Conservation (phyloP, 2,329 filamentous ascomycete species). For the Phialophora expanda region DNA sequence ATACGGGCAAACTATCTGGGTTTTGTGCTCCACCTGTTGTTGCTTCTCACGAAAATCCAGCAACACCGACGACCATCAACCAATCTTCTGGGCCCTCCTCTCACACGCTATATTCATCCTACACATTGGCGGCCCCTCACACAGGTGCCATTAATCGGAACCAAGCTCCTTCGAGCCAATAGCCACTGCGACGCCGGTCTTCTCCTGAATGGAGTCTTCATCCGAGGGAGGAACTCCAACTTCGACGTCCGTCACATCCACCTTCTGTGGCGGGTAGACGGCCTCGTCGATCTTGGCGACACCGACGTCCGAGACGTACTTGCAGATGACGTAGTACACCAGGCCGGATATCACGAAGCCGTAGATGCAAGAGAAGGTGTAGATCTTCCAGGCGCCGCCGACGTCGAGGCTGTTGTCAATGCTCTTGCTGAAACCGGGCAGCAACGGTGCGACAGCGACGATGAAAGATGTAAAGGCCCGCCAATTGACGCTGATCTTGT, state of each 20-base stretch:
- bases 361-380: slow-evolving; percentile 52
- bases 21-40: slow-evolving; percentile 2
- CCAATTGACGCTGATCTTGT: slow-evolving; percentile 47
- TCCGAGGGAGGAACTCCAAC: slow-evolving; percentile 26
- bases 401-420: slow-evolving; percentile 47
- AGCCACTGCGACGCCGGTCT: slow-evolving; percentile 25
- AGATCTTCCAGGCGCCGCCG: slow-evolving; percentile 49
- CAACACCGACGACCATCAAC: neutral
- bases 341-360: slow-evolving; percentile 47
- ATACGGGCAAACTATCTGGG: slow-evolving; percentile 13
- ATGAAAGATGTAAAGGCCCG: slow-evolving; percentile 44
- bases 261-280: slow-evolving; percentile 46
- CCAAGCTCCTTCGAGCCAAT: slow-evolving; percentile 28
- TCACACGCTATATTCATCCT: neutral
- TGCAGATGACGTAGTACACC: slow-evolving; percentile 49
- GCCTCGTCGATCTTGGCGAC: slow-evolving; percentile 45
- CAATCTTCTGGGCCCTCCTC: neutral
- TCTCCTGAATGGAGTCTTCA: slow-evolving; percentile 26
- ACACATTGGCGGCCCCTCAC: neutral
- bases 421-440: slow-evolving; percentile 46
- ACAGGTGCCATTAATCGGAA: neutral
- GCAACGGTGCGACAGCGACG: slow-evolving; percentile 44
- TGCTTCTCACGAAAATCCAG: neutral
- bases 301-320: slow-evolving; percentile 47
- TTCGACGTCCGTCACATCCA: slow-evolving; percentile 23